Percentiles rank a stretch among this genome's conserved stretches.
These are phyloP conservation scores for Pharnaceum exiguum DNA, from an alignment of 148 eudicot genomes.

Conservation along the genomic window DNA sequence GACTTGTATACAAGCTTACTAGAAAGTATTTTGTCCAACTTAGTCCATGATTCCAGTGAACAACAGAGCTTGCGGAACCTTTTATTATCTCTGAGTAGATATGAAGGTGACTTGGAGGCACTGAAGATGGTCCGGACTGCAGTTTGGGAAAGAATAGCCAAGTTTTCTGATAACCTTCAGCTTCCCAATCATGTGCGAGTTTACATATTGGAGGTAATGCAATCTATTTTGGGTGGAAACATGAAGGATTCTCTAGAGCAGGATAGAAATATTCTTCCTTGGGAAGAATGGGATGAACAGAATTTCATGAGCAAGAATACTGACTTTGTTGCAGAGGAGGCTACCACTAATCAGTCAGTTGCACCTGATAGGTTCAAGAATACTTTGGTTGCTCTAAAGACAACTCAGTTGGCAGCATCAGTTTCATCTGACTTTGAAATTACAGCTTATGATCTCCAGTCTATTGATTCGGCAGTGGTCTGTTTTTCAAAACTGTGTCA, in stretches of 20 bases:
- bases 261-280: constrained; percentile 44
- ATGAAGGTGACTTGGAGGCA: constrained; percentile 44
- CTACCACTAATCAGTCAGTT: constrained; percentile 31
- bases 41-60: constrained; percentile 45
- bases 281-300: constrained; percentile 81
- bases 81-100: constrained; percentile 67
- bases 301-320: constrained; percentile 21
- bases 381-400: constrained; percentile 79
- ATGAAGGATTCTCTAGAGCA: constrained; percentile 36
- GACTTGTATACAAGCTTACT: constrained; percentile 56
- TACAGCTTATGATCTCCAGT: constrained; percentile 55
- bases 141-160: constrained; percentile 82
- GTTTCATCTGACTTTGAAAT: constrained; percentile 63
- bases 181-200: constrained; percentile 80
- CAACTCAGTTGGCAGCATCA: constrained; percentile 58
- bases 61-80: constrained; percentile 40
- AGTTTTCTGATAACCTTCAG: constrained; percentile 67
- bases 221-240: constrained; percentile 46
- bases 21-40: constrained; percentile 51
- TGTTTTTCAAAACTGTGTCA: constrained; percentile 70
- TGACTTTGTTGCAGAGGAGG: constrained; percentile 25
- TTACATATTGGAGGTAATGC: constrained; percentile 78
- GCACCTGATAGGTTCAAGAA: constrained; percentile 56
- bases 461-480: constrained; percentile 66
- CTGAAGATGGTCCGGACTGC: constrained; percentile 60